Evolutionary conservation across 2,329 filamentous ascomycete species (phyloP), one percentile per base, ranked within the genome.

Genomic region (Claviceps arundinis): DNA sequence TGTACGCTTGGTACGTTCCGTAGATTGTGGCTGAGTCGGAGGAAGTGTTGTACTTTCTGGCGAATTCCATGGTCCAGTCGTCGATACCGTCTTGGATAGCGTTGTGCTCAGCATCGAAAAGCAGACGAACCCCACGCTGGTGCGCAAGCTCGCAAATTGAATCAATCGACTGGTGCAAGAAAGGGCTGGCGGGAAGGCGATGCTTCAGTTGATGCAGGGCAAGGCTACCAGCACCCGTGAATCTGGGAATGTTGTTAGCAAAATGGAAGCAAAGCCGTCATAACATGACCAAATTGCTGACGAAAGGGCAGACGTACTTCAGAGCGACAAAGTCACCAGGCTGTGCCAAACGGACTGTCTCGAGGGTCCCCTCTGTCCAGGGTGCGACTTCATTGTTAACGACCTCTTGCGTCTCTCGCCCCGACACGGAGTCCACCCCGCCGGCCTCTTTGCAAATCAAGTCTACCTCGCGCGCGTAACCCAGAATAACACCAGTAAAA

Each of bases 21-120:
- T 90, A 94, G 52, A 96, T 75, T 50, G 90, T 77, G 3, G 86
- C 83, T 51, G 76, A 73, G 37, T 77, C 77, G 9, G 62, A 85
- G 0, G 68, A 70, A 56, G 72, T 77, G 70, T 94, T 94, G 72
- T 87, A 90, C 63, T 78, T 81, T 59, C 80, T 78, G 72, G 89
- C 87, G 59, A 89, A 84, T n/a, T 76, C 70, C 48, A 93, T 68
- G 5, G 84, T 87, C 85, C 89, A 91, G 58, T 80, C 77, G 64
- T 93, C 84, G 55, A 94, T 91, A 7, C 88, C 88, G 5, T 77
- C 71, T 68, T 95, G 87, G 34, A 93, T 77, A 52, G 79, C 76
- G 52, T 84, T 82, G 66, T 95, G 88, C 68, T 96, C 90, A 1
- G 89, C 90, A 56, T 94, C 88, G 56, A 95, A 88, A 2, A 95